A percentile compares a stretch with the other conserved stretches of the same genome.
Evolutionary conservation across 2,329 filamentous ascomycete species (phyloP).

Genomic region (Aspergillus neoniger): DNA sequence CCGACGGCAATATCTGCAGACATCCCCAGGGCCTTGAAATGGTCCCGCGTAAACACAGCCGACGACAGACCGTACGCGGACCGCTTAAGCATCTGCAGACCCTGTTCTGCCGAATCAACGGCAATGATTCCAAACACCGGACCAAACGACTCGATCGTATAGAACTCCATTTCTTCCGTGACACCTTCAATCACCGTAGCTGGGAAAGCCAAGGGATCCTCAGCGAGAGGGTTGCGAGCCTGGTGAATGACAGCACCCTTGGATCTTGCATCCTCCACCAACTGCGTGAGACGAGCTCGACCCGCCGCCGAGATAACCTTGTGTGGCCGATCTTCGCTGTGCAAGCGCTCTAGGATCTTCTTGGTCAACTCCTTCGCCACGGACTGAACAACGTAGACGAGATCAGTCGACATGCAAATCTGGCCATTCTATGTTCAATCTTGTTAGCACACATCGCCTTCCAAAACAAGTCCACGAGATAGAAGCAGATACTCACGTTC

Average conservation of each 20-base stretch:
- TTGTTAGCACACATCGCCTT: not conserved
- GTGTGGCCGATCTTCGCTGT: not conserved
- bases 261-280: slow-evolving; percentile 50
- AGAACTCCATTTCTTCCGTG: slow-evolving; percentile 21
- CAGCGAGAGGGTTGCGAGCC: not conserved
- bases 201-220: not conserved
- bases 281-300: slow-evolving; percentile 17
- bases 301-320: not conserved
- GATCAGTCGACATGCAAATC: slow-evolving; percentile 78
- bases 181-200: slow-evolving; percentile 11
- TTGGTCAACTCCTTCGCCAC: not conserved
- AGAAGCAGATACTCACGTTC: slow-evolving; percentile 23
- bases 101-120: slow-evolving; percentile 27
- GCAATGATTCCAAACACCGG: slow-evolving; percentile 27
- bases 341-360: not conserved
- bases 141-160: slow-evolving; percentile 33
- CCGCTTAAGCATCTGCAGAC: slow-evolving; percentile 23
- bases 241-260: slow-evolving; percentile 53
- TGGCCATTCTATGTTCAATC: slow-evolving; percentile 60
- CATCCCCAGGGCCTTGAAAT: slow-evolving; percentile 28
- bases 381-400: slow-evolving; percentile 57
- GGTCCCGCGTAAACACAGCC: slow-evolving; percentile 28
- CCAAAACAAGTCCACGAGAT: not conserved
- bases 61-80: slow-evolving; percentile 32
- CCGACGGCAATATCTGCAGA: slow-evolving; percentile 27